A percentile compares a stretch with the other conserved stretches of the same genome.
These are phyloP conservation scores for Candida peoriensis DNA, from an alignment of 805 yeast species.

Conservation along the genomic window DNA sequence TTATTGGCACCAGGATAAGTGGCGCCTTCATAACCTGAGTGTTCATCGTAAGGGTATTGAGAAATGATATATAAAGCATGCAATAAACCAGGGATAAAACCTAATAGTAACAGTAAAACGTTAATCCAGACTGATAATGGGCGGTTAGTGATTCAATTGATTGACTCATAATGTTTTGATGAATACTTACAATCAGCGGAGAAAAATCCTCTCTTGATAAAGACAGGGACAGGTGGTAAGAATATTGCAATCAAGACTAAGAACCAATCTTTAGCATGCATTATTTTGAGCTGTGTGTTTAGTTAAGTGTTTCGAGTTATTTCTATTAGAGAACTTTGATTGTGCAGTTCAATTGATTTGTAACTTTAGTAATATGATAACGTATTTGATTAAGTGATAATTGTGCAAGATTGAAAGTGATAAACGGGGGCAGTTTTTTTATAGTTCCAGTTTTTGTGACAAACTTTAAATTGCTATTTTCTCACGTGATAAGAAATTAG, in stretches of 20 bases:
- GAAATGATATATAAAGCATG: constrained; percentile 66
- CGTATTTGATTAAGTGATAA: too few relatives aligned
- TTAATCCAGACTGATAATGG: constrained; percentile 42
- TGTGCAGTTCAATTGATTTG: too few relatives aligned
- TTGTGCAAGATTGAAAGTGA: too few relatives aligned
- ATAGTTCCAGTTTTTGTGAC: too few relatives aligned
- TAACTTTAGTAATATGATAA: too few relatives aligned
- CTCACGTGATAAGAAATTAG: too few relatives aligned
- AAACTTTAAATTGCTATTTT: too few relatives aligned
- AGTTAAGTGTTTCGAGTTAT: background rate
- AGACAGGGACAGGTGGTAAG: constrained; percentile 69
- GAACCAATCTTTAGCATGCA: constrained; percentile 52
- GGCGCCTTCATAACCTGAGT: constrained; percentile 15
- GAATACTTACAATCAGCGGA: constrained; percentile 45
- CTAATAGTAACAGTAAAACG: constrained; percentile 52
- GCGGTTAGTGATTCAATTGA: constrained; percentile 2
- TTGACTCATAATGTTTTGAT: background rate
- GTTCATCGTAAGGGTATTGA: constrained; percentile 40
- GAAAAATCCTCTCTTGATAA: constrained; percentile 55
- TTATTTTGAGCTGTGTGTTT: constrained; percentile 4
- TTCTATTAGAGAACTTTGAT: too few relatives aligned
- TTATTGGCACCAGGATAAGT: constrained; percentile 10
- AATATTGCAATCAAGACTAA: constrained; percentile 63
- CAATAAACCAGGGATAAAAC: constrained; percentile 65
- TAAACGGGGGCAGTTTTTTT: too few relatives aligned